Evolutionary conservation across 352 stramenopile species (phyloP), one percentile per base, ranked within the genome.

Genomic region (Pilasporangium apinafurcum): DNA sequence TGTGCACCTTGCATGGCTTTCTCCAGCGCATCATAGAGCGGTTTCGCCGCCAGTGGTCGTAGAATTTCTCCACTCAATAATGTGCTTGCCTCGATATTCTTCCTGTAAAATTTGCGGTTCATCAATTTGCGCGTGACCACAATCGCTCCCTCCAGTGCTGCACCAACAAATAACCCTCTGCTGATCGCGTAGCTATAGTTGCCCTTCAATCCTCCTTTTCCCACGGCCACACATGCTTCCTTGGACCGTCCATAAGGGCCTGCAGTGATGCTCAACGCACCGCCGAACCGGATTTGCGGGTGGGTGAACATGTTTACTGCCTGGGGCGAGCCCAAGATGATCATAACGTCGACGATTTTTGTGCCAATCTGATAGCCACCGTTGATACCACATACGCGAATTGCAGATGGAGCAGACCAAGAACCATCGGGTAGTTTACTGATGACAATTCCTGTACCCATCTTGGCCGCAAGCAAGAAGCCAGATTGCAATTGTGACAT

Each of bases 61-160:
- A 35, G 40, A 1, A 86, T 51, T 8, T 39, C 34, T 3, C 77
- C 74, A 7, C 40, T 67, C 10, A 87, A 43, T 21, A 89, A 61
- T 18, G 56, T 57, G 13, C 53, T 65, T 0, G 69, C 44, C 30
- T 66, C 41, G n/a, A 83, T 38, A 22, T 86, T 64, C n/a, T 62
- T 63, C 8, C 86, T 84, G 58, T 97, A 97, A 59, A 96, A 96
- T 32, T 91, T 92, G 65, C 92, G 83, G 59, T 97, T 97, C 25
- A 96, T 53, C 16, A 92, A 62, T 24, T 79, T 63, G 24, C 90
- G 64, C 5, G 76, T 76, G 16, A 77, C 59, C 44, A 97, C 86
- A n/a, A 96, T 63, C 3, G 86, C 81, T 9, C 90, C 87, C 53
- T 96, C 83, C 16, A 97, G 61, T 2, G 81, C 92, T 26, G 96